Conservation (phyloP, 148 eudicot genomes). For the Rhododendron ovatum region DNA sequence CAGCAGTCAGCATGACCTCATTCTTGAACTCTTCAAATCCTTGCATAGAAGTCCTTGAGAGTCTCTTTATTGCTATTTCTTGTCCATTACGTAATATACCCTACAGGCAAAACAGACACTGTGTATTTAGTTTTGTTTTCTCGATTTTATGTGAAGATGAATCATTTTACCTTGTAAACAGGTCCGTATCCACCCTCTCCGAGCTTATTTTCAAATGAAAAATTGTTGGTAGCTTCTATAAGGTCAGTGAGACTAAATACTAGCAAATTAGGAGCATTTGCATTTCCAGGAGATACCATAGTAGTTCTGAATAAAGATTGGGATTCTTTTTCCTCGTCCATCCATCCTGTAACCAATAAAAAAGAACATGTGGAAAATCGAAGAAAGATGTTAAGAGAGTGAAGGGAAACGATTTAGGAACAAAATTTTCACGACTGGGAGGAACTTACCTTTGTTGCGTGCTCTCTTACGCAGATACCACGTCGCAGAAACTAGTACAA, state of each 20-base stretch:
- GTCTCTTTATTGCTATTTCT: slow-evolving; percentile 20
- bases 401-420: neutral
- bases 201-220: slow-evolving; percentile 30
- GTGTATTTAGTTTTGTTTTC: neutral
- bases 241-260: slow-evolving; percentile 20
- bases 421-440: neutral
- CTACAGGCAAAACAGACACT: neutral
- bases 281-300: neutral
- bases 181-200: slow-evolving; percentile 52
- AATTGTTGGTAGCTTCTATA: slow-evolving; percentile 26
- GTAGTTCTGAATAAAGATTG: neutral
- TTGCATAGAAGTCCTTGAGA: slow-evolving; percentile 22
- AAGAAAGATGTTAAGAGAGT: too few relatives aligned
- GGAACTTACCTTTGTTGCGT: neutral
- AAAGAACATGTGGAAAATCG: too few relatives aligned
- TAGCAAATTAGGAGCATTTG: neutral
- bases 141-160: neutral
- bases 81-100: slow-evolving; percentile 29
- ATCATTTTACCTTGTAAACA: neutral
- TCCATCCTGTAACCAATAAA: neutral
- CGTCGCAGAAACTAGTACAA: neutral
- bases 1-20: neutral
- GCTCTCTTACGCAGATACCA: neutral
- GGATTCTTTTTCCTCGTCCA: neutral
- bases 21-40: slow-evolving; percentile 29